phyloP scores from a whole-genome alignment of 768 basidiomycete species.

The Amanita subjunquillea region DNA sequence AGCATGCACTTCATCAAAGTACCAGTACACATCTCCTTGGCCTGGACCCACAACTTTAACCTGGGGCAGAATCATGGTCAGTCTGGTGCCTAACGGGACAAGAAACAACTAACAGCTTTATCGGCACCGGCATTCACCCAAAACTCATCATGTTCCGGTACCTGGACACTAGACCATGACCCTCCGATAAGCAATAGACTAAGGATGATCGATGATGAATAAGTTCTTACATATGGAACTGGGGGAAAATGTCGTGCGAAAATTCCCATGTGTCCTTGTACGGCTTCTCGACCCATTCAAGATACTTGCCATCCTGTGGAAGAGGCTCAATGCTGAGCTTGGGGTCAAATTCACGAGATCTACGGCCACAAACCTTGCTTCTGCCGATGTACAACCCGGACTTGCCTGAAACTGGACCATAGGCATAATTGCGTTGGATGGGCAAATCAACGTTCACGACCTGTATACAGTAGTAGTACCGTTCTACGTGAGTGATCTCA shows the following conservation, averaged over 20 bases:
- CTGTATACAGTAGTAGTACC: not conserved
- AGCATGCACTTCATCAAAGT: not conserved
- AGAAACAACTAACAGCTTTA: not conserved
- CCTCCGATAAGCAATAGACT: not conserved
- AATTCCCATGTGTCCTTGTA: not conserved
- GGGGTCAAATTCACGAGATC: no score
- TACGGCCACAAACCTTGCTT: not conserved
- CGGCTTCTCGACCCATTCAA: not conserved
- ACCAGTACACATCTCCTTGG: not conserved
- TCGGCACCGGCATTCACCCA: not conserved
- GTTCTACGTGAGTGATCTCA: not conserved
- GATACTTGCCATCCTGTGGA: not conserved
- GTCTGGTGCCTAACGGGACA: not conserved
- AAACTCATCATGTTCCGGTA: not conserved
- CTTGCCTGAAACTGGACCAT: not conserved
- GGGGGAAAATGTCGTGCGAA: no score
- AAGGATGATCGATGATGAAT: no score
- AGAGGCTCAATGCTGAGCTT: no score
- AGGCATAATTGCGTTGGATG: not conserved
- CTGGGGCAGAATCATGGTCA: not conserved
- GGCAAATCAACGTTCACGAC: not conserved
- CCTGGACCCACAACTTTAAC: not conserved
- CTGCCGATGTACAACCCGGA: not conserved
- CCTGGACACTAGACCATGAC: not conserved
- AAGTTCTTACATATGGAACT: not conserved